Conservation (phyloP, 2,329 filamentous ascomycete species). For the Plectosphaerella sp. region DNA sequence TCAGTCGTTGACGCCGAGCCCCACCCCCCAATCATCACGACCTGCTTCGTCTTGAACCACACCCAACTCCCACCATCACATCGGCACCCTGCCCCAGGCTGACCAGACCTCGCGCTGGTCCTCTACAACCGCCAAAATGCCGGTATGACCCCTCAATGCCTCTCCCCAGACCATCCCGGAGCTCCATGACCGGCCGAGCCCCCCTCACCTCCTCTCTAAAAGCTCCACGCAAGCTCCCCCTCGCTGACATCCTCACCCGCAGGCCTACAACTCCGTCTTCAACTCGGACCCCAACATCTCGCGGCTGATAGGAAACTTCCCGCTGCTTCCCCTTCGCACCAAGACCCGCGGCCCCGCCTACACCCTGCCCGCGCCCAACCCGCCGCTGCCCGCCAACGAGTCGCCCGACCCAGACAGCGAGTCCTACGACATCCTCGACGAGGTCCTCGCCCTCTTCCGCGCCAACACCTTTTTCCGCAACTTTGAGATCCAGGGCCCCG, state of each 20-base stretch:
- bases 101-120: not conserved
- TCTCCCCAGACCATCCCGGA: conserved; percentile 4
- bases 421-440: conserved; percentile 94
- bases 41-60: conserved; percentile 12
- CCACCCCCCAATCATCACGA: conserved; percentile 7
- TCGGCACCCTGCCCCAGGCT: conserved; percentile 4
- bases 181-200: not conserved
- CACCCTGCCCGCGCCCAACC: conserved; percentile 62
- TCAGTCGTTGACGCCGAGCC: conserved; percentile 10
- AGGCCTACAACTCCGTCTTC: conserved; percentile 99
- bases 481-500: conserved; percentile 96
- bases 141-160: conserved; percentile 28
- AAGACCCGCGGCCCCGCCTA: conserved; percentile 94
- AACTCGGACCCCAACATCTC: conserved; percentile 68
- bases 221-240: not conserved
- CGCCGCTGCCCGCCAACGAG: conserved; percentile 54
- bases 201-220: conserved; percentile 1
- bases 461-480: conserved; percentile 99
- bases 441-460: conserved; percentile 87
- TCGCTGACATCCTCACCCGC: conserved; percentile 17
- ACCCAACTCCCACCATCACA: not conserved
- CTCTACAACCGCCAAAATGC: conserved; percentile 32
- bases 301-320: conserved; percentile 78
- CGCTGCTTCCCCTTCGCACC: conserved; percentile 89
- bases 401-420: conserved; percentile 79